Evolutionary conservation across 805 yeast species (phyloP), one percentile per base, ranked within the genome.

Genomic region (Ogataea kodamae): DNA sequence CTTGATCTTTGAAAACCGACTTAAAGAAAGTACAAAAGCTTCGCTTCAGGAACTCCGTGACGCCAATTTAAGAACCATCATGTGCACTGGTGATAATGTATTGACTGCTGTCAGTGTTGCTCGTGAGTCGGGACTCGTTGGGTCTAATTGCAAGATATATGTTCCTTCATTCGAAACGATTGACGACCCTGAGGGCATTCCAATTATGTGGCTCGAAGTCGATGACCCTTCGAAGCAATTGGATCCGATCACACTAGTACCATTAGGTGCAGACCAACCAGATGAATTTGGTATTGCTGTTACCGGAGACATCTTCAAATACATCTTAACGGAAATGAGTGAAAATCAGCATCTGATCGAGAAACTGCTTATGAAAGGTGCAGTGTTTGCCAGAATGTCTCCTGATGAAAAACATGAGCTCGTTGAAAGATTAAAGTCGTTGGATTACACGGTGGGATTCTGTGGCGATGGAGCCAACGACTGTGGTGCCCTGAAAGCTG

Each of bases 391-490:
- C 0, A 70, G 99, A 45, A 92, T 92, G 99, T 89, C 97, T 0
- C 99, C 99, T 0, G 98, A 94, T 59, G 99, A 92, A 58, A 92
- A 92, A 54, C 96, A 92, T 57, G 98, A 92, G 60, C 67, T 92
- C 29, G 96, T 92, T 21, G 89, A 84, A 50, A 86, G 82, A 54
- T 63, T 92, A 9, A 96, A 88, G 57, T 70, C 67, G 14, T 54
- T 92, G 13, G 96, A 89, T 51, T 90, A 90, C 55, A 86, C 95
- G 0, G 95, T 87, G 29, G 96, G 97, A 3, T 92, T 92, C 59
- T 92, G 97, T 62, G 99, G 99, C 22, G 99, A 92, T 63, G 99
- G 99, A 45, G 99, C 99, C 5, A 92, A 92, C 60, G 99, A 92
- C 55, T 92, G 97, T 62, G 98, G 98, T 47, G 99, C 99, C 0